Evolutionary conservation across 169 alveolate species (phyloP), one percentile per base, ranked within the genome.

Genomic region (Plasmodium chabaudi): DNA sequence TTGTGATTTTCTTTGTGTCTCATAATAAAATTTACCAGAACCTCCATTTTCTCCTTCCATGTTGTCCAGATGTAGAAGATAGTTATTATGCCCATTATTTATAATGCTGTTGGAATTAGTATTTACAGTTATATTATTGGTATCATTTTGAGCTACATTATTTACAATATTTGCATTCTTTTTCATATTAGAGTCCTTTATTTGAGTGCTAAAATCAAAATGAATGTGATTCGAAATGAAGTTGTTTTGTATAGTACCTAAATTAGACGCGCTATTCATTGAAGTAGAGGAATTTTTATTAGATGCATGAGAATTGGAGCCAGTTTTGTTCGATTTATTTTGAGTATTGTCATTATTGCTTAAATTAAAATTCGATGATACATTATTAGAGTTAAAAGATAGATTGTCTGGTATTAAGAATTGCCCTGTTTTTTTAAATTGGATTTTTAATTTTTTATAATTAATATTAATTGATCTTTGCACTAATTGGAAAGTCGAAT

Each of bases 361-460:
- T 34, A 82, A 39, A 51, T 60, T 59, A 73, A 39, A n/a, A 34
- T 17, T 13, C 13, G 9, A 23, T 19, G n/a, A 39, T 21, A 34
- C n/a, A 39, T 56, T 69, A 13, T 69, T 69, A 7, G 42, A 19
- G 34, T 34, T 57, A 42, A 56, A 19, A 7, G 90, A 82, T 51
- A 82, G 17, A 57, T 82, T 65, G 27, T 82, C 90, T 7, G 90
- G 90, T 68, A 82, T 69, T 60, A 82, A 82, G 59, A 68, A 82
- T 25, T 82, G 90, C 13, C 90, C 90, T 10, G 90, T 82, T 68
- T 82, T 82, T 55, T 82, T 82, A 68, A 82, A 82, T 34, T 82
- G 90, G 1, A 82, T 82, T 82, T 82, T 82, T 67, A 82, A 55
- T 49, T 82, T 82, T 49, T 71, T 82, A 67, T 44, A 82, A 82